Evolutionary conservation across 495 filamentous ascomycete species (phyloP), one percentile per base, ranked within the genome.

Genomic region (Apodospora peruviana): DNA sequence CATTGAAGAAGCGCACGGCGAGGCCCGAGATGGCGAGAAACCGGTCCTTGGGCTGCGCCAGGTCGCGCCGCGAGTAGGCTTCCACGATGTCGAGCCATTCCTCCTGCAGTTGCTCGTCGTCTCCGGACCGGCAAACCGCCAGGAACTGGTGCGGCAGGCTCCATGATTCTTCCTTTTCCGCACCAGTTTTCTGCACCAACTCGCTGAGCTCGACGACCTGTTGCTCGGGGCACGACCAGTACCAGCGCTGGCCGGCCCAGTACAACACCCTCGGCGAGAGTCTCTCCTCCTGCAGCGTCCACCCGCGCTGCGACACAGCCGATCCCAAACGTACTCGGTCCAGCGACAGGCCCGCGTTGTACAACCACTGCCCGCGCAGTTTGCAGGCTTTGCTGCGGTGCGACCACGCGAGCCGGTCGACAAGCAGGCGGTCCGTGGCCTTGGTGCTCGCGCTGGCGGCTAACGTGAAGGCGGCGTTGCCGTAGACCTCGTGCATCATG

Each of bases 21-120:
- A 65, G 55, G n/a, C 62, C 62, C 5, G 62, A 47, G 25, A 65
- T 61, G 43, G 62, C 60, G 4, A 63, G 27, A 32, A 65, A 65
- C 1, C 62, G 55, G 47, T 65, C 62, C 11, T 52, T 55, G 14
- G 55, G 38, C 16, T 48, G 50, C 1, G 56, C 60, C 22, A 65
- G 58, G 18, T 63, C 62, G 0, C 62, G 62, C 7, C 50, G 60
- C 3, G 57, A 60, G 43, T 63, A 65, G 10, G 57, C 54, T 17
- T 65, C 57, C 14, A 63, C 62, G 14, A 63, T 60, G n/a, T 65
- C 62, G 14, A 63, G 55, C 62, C 62, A 65, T 37, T 65, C 62
- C 9, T 61, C 50, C 20, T 65, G 53, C 4, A 65, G 55, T 22
- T 57, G 48, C 4, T 53, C 38, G 7, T 48, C 47, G 16, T 61